A percentile compares a stretch with the other conserved stretches of the same genome.
phyloP scores from a whole-genome alignment of 2,329 filamentous ascomycete species.

The Aureobasidium leucospermi region DNA sequence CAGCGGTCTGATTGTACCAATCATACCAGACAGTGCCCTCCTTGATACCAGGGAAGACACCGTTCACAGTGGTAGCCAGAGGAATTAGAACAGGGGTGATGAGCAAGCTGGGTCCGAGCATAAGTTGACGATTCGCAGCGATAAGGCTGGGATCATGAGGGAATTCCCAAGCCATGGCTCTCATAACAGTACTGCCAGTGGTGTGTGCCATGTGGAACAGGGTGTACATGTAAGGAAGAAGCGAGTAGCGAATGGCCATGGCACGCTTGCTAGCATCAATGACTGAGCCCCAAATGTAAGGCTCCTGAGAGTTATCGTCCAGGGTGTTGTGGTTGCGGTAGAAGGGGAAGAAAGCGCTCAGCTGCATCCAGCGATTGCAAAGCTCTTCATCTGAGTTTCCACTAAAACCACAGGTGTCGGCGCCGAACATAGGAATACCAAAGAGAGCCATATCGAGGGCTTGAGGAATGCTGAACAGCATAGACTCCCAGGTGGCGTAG shows the following conservation, averaged over 20 bases:
- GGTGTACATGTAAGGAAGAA: slow-evolving; percentile 72
- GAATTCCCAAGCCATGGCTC: slow-evolving; percentile 68
- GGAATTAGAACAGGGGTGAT: slow-evolving; percentile 61
- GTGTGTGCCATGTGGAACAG: slow-evolving; percentile 60
- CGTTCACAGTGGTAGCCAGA: slow-evolving; percentile 54
- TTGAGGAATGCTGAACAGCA: slow-evolving; percentile 71
- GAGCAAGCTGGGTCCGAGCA: slow-evolving; percentile 59
- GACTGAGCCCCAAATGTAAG: slow-evolving; percentile 62
- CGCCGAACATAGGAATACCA: slow-evolving; percentile 70
- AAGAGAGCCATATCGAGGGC: slow-evolving; percentile 68
- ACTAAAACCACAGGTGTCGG: slow-evolving; percentile 63
- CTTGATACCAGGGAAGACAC: slow-evolving; percentile 61
- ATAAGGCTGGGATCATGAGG: slow-evolving; percentile 62
- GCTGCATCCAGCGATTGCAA: slow-evolving; percentile 67
- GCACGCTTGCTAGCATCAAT: slow-evolving; percentile 56
- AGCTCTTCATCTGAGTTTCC: slow-evolving; percentile 62
- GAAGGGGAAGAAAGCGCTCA: slow-evolving; percentile 68
- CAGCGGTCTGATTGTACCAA: slow-evolving; percentile 62
- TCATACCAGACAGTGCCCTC: slow-evolving; percentile 64
- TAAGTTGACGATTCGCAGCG: slow-evolving; percentile 61
- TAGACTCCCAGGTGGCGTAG: slow-evolving; percentile 63
- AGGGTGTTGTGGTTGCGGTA: slow-evolving; percentile 68
- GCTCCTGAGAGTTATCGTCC: slow-evolving; percentile 58
- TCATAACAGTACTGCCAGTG: slow-evolving; percentile 62
- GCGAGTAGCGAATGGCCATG: slow-evolving; percentile 62